phyloP scores from a whole-genome alignment of 208 protist genomes.

The Leishmania aethiopica region DNA sequence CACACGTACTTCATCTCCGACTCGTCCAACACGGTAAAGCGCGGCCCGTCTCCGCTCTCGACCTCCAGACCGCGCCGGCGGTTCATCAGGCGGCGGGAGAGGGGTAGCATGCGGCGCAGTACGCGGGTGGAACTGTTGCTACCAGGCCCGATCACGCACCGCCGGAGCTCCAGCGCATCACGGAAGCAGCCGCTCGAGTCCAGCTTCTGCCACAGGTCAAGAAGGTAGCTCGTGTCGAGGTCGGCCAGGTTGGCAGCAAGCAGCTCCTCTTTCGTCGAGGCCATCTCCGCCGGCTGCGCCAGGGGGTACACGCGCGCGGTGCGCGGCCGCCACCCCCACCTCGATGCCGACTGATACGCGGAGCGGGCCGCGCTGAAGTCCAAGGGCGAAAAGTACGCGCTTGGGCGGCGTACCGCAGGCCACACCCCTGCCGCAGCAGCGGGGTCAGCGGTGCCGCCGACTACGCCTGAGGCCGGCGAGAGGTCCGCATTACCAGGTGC shows the following conservation, averaged over 20 bases:
- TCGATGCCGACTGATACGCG: neutral
- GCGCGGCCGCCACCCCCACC: conserved; percentile 11
- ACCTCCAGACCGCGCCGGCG: conserved; percentile 11
- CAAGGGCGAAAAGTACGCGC: neutral
- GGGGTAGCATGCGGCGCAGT: conserved; percentile 6
- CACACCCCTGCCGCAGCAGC: neutral
- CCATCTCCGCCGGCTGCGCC: neutral
- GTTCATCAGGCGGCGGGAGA: conserved; percentile 9
- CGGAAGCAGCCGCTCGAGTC: conserved; percentile 24
- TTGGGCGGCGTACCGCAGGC: neutral
- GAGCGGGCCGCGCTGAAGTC: neutral
- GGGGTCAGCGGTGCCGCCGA: neutral
- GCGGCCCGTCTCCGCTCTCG: neutral
- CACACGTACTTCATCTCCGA: conserved; percentile 47
- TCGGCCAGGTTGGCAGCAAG: neutral
- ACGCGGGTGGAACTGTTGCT: conserved; percentile 28
- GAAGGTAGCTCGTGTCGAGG: conserved; percentile 17
- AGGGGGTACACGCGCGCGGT: conserved; percentile 1
- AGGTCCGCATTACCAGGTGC: neutral
- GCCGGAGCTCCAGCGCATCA: conserved; percentile 25
- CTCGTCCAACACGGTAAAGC: conserved; percentile 14
- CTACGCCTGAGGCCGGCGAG: neutral
- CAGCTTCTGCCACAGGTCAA: conserved; percentile 19
- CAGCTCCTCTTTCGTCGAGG: neutral
- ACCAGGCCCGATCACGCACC: conserved; percentile 11